A percentile compares a stretch with the other conserved stretches of the same genome.
Evolutionary conservation across 345 rosid species (phyloP).

Genomic region (Hibiscus tridactylites): DNA sequence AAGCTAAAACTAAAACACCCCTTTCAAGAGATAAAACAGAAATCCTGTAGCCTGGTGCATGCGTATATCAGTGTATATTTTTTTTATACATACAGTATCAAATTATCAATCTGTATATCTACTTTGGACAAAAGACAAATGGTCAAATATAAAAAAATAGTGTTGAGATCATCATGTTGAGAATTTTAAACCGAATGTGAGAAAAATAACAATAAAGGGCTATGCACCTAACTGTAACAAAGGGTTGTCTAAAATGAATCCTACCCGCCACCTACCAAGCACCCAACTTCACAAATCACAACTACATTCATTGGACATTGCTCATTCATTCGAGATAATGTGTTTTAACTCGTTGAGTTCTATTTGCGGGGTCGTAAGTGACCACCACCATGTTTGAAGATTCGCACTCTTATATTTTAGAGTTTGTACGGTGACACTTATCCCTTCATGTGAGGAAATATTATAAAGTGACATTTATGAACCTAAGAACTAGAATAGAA

Average conservation of each 20-base stretch:
- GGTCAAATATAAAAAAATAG: neutral
- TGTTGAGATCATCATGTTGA: no score
- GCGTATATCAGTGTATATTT: neutral
- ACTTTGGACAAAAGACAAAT: slow-evolving; percentile 8
- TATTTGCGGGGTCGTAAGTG: no score
- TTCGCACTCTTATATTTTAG: no score
- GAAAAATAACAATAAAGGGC: neutral
- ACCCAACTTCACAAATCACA: neutral
- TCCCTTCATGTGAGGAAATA: no score
- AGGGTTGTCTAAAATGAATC: neutral
- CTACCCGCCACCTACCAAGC: neutral
- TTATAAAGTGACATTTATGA: no score
- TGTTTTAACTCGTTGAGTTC: no score
- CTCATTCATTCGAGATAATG: no score
- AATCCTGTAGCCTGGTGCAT: slow-evolving; percentile 6
- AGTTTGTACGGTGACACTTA: no score
- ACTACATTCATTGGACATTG: neutral
- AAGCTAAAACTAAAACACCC: slow-evolving; percentile 6
- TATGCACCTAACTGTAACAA: neutral
- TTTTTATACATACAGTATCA: neutral
- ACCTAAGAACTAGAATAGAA: no score
- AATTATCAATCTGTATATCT: neutral
- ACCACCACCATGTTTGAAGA: no score
- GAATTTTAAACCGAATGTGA: no score
- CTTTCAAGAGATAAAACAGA: slow-evolving; percentile 9